Evolutionary conservation across 2,329 filamentous ascomycete species (phyloP).

Genomic region (Pseudogymnoascus sp.): DNA sequence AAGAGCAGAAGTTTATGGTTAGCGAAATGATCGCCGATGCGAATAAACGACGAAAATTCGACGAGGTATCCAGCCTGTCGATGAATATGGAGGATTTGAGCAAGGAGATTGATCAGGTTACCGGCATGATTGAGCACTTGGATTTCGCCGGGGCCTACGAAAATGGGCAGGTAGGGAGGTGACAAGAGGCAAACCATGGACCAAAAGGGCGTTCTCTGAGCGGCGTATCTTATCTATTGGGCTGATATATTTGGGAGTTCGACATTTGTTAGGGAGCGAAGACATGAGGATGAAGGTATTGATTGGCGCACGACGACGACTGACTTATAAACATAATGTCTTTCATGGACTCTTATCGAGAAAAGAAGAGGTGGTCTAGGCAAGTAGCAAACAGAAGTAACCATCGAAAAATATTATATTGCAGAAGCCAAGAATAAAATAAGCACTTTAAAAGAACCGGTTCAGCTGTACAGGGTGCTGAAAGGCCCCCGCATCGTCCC

Average conservation of each 20-base stretch:
- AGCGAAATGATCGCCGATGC: slow-evolving; percentile 63
- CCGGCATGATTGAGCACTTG: slow-evolving; percentile 48
- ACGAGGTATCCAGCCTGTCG: slow-evolving; percentile 57
- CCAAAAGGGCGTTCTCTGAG: not conserved
- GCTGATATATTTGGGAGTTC: slow-evolving; percentile 5
- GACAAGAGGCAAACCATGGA: not conserved
- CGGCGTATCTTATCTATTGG: not conserved
- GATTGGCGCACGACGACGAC: slow-evolving; percentile 1
- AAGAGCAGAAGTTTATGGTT: slow-evolving; percentile 67
- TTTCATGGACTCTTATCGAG: not conserved
- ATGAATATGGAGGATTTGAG: slow-evolving; percentile 59
- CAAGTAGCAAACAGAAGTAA: not conserved
- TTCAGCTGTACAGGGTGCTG: not conserved
- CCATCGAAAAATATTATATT: slow-evolving; percentile 1
- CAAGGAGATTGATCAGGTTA: slow-evolving; percentile 56
- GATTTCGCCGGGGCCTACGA: slow-evolving; percentile 35
- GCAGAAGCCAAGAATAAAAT: slow-evolving; percentile 1
- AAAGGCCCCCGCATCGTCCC: not conserved
- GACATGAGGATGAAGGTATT: not conserved
- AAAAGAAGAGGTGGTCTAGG: not conserved
- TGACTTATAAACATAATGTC: slow-evolving; percentile 6
- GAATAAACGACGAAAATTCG: slow-evolving; percentile 58
- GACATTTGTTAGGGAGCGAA: slow-evolving; percentile 1
- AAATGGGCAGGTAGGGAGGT: slow-evolving; percentile 4
- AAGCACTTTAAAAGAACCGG: not conserved